Base-by-base conservation (phyloP, 2,329 filamentous ascomycete species). In the Monosporascus sp. region DNA sequence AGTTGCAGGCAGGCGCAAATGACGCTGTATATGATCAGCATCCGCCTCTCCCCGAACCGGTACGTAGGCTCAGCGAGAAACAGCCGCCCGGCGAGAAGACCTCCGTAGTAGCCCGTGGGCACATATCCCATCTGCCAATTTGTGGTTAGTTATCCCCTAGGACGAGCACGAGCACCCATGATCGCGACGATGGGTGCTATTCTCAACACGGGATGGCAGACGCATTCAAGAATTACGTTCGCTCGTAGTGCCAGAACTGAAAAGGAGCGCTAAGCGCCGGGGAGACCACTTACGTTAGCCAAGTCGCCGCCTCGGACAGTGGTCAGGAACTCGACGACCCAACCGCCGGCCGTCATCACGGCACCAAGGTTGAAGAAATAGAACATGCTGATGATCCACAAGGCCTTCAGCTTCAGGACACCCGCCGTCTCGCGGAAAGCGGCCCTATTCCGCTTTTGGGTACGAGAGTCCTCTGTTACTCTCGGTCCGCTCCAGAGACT, bases 291-390 rank as follows among this genome's bases (percentile, higher is more conserved):
- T 7, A 59, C 55, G 5, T 38, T 71, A 0, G 78, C 72, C 0
- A 87, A 68, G 2, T 80, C 70, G 0, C 83, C 83, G 3, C 78
- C 70, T 0, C 84, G 79, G n/a, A 82, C 80, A 2, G 76, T 74
- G 7, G 86, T 79, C 3, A 87, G 73, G 52, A 83, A 87, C 58
- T 86, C 82, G 2, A 87, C 83, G 0, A 86, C 78, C 84, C 83
- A 87, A 1, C 84, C 83, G 55, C 71, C 66, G 0, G 81, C 78
- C 0, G 83, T 86, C 2, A 84, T 75, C 1, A 63, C 65, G 0
- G 76, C 77, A 0, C 84, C 84, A 0, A 87, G 70, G 50, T 81
- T 80, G 64, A 86, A 85, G 68, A 86, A 86, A 69, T 82, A 87
- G 65, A 84, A 86, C 2, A 84, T 51, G 48, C 82, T 82, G 3